Evolutionary conservation across 768 basidiomycete species (phyloP).

Genomic region (Peribolospora kevripleyi): DNA sequence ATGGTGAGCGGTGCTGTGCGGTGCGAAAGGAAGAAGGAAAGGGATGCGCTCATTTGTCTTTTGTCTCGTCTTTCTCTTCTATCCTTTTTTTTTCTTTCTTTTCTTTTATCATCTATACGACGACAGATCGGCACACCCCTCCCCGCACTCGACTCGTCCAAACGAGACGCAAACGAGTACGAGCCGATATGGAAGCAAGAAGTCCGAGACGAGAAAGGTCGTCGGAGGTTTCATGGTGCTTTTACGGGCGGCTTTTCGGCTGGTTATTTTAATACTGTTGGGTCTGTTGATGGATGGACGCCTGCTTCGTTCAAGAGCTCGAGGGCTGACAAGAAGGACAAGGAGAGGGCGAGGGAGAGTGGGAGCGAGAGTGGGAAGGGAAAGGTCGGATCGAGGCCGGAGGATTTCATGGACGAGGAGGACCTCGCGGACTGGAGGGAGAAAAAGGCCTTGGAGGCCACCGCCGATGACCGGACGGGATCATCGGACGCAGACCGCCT

Average conservation of each 20-base stretch:
- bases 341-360: constrained; percentile 1
- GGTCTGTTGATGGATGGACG: constrained; percentile 73
- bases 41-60: background rate
- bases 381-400: constrained; percentile 34
- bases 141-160: background rate
- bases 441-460: constrained; percentile 45
- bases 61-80: too few relatives aligned
- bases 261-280: constrained; percentile 88
- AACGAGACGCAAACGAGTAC: background rate
- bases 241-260: constrained; percentile 97
- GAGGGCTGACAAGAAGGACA: constrained; percentile 34
- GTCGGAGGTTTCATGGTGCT: constrained; percentile 81
- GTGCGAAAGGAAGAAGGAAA: background rate
- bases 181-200: constrained; percentile 14
- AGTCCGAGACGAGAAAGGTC: constrained; percentile 82
- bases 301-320: constrained; percentile 85
- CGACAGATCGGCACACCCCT: background rate
- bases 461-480: constrained; percentile 37
- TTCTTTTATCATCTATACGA: background rate
- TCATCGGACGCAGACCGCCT: too few relatives aligned
- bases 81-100: too few relatives aligned
- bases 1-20: background rate
- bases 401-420: constrained; percentile 99
- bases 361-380: constrained; percentile 25
- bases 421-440: constrained; percentile 65